These are phyloP conservation scores for Entonaema liquescens DNA, from an alignment of 495 filamentous ascomycete species.

Conservation along the genomic window DNA sequence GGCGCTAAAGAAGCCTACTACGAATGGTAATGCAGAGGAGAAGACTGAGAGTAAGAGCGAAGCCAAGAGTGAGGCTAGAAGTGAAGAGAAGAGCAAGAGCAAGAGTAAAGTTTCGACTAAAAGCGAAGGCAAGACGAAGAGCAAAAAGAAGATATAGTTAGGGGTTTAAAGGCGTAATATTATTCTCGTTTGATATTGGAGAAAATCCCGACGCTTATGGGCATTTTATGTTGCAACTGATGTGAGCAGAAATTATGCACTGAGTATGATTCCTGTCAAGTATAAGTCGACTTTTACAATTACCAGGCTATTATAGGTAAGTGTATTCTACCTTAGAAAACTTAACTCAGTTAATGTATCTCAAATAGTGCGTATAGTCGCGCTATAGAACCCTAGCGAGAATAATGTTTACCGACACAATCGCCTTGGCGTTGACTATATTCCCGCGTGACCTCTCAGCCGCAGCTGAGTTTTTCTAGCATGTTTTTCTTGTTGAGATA, in stretches of 20 bases:
- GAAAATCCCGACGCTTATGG: not conserved
- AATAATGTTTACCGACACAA: not conserved
- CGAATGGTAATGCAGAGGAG: constrained; percentile 29
- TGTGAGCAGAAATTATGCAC: not conserved
- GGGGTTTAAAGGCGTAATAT: constrained; percentile 11
- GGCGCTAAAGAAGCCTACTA: constrained; percentile 50
- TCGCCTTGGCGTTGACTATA: constrained; percentile 8
- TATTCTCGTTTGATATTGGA: constrained; percentile 11
- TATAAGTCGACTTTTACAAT: not conserved
- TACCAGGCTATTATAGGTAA: not conserved
- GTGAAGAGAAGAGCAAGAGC: constrained; percentile 22
- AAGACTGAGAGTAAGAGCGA: constrained; percentile 35
- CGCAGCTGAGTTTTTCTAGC: not conserved
- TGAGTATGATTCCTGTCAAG: not conserved
- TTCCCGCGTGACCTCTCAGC: constrained; percentile 12
- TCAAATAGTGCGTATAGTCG: too few relatives aligned
- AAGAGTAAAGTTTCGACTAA: constrained; percentile 10
- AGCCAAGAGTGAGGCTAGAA: constrained; percentile 34
- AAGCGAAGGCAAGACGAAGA: constrained; percentile 33
- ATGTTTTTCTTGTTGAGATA: too few relatives aligned
- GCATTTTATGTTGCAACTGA: not conserved
- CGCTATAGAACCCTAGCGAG: too few relatives aligned
- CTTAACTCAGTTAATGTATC: too few relatives aligned
- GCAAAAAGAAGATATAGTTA: constrained; percentile 39
- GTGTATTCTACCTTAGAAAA: too few relatives aligned